A percentile compares a stretch with the other conserved stretches of the same genome.
Evolutionary conservation across 2,329 filamentous ascomycete genomes (phyloP).

Genomic region (Macrophomina tecta): DNA sequence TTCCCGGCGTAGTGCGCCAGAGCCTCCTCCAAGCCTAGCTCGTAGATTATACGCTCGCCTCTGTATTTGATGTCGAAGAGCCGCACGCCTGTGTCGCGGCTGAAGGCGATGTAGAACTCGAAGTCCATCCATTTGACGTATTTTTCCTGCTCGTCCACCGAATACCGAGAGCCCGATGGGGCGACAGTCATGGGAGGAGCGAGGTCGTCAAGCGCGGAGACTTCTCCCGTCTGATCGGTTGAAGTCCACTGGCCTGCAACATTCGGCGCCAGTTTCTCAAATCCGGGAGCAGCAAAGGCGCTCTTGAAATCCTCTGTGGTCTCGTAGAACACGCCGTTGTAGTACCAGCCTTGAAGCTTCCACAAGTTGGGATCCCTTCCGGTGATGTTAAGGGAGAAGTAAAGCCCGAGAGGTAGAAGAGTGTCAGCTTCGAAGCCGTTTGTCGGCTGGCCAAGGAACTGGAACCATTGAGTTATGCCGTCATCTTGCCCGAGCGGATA

Average conservation of each 20-base stretch:
- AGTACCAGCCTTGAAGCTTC: slow-evolving; percentile 60
- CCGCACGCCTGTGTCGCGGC: slow-evolving; percentile 55
- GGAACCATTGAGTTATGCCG: slow-evolving; percentile 55
- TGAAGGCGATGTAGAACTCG: slow-evolving; percentile 59
- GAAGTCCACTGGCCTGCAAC: slow-evolving; percentile 56
- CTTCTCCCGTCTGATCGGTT: slow-evolving; percentile 50
- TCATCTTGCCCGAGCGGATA: slow-evolving; percentile 49
- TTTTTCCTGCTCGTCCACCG: slow-evolving; percentile 50
- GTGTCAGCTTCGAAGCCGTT: slow-evolving; percentile 51
- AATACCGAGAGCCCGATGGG: slow-evolving; percentile 50
- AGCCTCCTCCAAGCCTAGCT: slow-evolving; percentile 62
- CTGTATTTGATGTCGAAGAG: slow-evolving; percentile 62
- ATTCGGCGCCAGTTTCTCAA: slow-evolving; percentile 56
- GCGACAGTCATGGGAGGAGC: slow-evolving; percentile 59
- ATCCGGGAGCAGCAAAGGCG: slow-evolving; percentile 51
- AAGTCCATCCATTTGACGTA: slow-evolving; percentile 61
- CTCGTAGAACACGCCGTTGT: slow-evolving; percentile 60
- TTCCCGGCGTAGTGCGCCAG: slow-evolving; percentile 59
- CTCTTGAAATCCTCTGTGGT: slow-evolving; percentile 55
- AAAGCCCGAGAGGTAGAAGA: slow-evolving; percentile 55
- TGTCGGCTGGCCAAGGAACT: slow-evolving; percentile 50
- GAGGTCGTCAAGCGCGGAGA: slow-evolving; percentile 56
- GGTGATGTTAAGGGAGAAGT: slow-evolving; percentile 54
- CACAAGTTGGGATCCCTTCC: slow-evolving; percentile 59
- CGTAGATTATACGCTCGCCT: slow-evolving; percentile 62